Evolutionary conservation across 208 protist genomes (phyloP).

Genomic region (Kentomonas sorsogonicus): DNA sequence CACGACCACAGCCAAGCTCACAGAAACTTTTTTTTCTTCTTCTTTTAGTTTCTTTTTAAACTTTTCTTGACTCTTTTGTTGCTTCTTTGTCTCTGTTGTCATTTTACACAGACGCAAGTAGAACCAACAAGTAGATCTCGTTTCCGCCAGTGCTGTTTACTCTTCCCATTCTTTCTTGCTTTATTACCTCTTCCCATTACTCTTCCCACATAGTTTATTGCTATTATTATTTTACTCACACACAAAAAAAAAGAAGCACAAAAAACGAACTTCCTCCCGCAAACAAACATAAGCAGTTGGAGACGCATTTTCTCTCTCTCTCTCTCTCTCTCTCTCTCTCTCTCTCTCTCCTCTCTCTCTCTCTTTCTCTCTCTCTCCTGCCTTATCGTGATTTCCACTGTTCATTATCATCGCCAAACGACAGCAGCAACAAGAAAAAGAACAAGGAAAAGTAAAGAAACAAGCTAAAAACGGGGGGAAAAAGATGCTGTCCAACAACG

Average conservation of each 20-base stretch:
- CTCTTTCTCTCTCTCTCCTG: background rate
- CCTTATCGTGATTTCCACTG: too few species aligned
- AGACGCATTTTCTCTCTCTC: background rate
- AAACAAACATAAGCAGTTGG: constrained; percentile 1
- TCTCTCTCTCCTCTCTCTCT: background rate
- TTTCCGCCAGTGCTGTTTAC: too few species aligned
- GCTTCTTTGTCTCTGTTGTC: background rate
- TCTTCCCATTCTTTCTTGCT: too few species aligned
- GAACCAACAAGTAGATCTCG: too few species aligned
- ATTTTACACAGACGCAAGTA: too few species aligned
- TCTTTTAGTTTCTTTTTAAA: background rate
- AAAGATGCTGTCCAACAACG: constrained; percentile 9
- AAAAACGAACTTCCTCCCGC: background rate
- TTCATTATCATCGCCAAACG: too few species aligned
- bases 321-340: background rate
- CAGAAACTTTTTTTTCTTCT: too few species aligned
- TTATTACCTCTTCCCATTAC: background rate
- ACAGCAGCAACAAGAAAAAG: too few species aligned
- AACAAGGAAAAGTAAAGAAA: too few species aligned
- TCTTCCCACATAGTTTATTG: background rate
- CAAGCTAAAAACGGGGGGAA: background rate
- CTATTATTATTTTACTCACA: background rate
- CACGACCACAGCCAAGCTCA: too few species aligned
- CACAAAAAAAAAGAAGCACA: background rate
- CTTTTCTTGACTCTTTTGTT: background rate